Conservation (phyloP, 2,329 filamentous ascomycete species). For the Beauveria sp. region DNA sequence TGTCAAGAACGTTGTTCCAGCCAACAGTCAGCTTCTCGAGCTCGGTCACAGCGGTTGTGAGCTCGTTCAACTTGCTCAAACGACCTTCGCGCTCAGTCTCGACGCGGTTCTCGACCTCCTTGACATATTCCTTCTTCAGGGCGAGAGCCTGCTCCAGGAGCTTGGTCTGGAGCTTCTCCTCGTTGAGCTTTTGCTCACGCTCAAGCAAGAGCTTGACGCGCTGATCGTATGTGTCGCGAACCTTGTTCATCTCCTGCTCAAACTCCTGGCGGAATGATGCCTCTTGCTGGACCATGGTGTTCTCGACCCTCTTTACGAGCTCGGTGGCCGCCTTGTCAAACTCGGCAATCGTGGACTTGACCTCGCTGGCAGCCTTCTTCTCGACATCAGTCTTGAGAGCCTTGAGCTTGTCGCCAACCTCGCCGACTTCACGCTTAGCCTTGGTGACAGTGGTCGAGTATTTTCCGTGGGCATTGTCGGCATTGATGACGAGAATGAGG, state of each 20-base stretch:
- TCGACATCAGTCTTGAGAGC: conserved; percentile 62
- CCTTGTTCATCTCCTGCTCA: conserved; percentile 71
- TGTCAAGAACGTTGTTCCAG: conserved; percentile 86
- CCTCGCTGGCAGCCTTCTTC: conserved; percentile 65
- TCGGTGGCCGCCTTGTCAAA: conserved; percentile 85
- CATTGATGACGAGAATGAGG: conserved; percentile 87
- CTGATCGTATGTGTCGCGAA: conserved; percentile 70
- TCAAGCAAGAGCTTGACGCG: conserved; percentile 73
- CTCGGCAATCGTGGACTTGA: conserved; percentile 62
- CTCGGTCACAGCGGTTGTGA: conserved; percentile 69
- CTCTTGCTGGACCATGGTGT: conserved; percentile 74
- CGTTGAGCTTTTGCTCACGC: conserved; percentile 69
- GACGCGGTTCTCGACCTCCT: conserved; percentile 70
- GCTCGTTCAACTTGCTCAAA: conserved; percentile 74
- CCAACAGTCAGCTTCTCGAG: conserved; percentile 80
- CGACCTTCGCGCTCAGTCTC: conserved; percentile 83
- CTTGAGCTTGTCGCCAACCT: conserved; percentile 71
- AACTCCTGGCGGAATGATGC: conserved; percentile 80
- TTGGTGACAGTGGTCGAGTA: conserved; percentile 73
- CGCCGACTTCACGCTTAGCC: conserved; percentile 74
- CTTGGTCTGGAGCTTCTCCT: conserved; percentile 75
- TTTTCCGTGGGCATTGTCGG: conserved; percentile 68
- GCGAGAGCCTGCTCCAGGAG: conserved; percentile 85
- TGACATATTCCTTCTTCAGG: conserved; percentile 76
- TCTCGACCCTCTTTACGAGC: conserved; percentile 80